Percentiles rank a stretch among this genome's conserved stretches.
Conservation (phyloP, 306 rosid genomes). For the Medicago arabica region DNA sequence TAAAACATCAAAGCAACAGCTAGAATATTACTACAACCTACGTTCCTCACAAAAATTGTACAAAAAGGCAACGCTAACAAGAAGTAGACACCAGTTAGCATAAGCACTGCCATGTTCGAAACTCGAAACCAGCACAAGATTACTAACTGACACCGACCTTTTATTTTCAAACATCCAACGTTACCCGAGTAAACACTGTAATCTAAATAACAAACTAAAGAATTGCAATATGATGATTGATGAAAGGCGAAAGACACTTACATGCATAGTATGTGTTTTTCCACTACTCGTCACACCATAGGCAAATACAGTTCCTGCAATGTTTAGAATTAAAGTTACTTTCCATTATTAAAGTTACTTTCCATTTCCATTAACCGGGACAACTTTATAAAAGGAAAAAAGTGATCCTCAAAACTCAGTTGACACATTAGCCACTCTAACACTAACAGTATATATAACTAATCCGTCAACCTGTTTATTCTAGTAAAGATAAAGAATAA, state of each 20-base stretch:
- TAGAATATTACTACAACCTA: background rate
- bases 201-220: conserved; percentile 20
- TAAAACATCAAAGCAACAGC: conserved; percentile 11
- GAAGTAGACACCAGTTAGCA: conserved; percentile 18
- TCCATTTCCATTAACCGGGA: background rate
- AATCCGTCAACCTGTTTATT: conserved; percentile 17
- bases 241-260: conserved; percentile 52
- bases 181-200: background rate
- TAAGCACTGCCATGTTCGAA: conserved; percentile 1
- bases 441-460: conserved; percentile 7
- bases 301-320: conserved; percentile 97
- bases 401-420: conserved; percentile 33
- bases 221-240: conserved; percentile 30
- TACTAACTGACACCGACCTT: background rate
- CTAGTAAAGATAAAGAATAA: conserved; percentile 15
- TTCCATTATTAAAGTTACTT: background rate
- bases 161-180: conserved; percentile 17
- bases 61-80: background rate
- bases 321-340: conserved; percentile 39
- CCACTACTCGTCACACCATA: conserved; percentile 99
- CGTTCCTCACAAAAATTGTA: conserved; percentile 4
- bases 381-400: background rate
- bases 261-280: conserved; percentile 99
- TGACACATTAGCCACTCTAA: conserved; percentile 32
- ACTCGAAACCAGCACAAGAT: conserved; percentile 5